These are phyloP conservation scores for Phascolomyces articulosus DNA, from an alignment of 371 early-diverging fungal species.

Conservation along the genomic window DNA sequence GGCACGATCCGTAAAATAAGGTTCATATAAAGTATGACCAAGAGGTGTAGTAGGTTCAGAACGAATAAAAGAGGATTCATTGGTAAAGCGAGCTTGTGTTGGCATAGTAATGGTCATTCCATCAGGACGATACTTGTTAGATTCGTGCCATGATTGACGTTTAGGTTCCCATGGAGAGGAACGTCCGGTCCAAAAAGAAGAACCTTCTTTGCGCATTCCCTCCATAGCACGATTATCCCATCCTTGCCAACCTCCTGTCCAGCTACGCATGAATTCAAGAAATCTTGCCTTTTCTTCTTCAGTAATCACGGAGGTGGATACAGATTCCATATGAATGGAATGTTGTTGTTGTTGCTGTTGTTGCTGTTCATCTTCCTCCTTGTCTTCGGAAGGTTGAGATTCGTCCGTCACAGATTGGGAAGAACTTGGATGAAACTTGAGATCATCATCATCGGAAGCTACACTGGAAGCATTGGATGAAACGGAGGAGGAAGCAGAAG, in stretches of 20 bases:
- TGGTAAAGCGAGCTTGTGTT: neutral
- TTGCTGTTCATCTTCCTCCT: slow-evolving; percentile 1
- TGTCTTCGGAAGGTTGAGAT: slow-evolving; percentile 11
- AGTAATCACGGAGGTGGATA: slow-evolving; percentile 22
- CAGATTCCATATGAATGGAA: neutral
- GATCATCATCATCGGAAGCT: slow-evolving; percentile 8
- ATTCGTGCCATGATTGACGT: slow-evolving; percentile 7
- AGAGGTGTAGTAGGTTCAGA: slow-evolving; percentile 14
- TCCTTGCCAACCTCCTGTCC: slow-evolving; percentile 48
- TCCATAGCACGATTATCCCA: slow-evolving; percentile 22
- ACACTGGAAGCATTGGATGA: slow-evolving; percentile 10
- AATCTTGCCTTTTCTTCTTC: slow-evolving; percentile 49
- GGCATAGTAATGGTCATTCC: slow-evolving; percentile 8
- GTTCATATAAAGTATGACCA: neutral
- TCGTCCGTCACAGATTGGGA: slow-evolving; percentile 3
- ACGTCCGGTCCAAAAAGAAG: slow-evolving; percentile 41
- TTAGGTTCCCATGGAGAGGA: slow-evolving; percentile 35
- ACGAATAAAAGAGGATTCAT: slow-evolving; percentile 1
- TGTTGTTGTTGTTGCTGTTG: neutral
- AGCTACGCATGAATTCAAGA: slow-evolving; percentile 45
- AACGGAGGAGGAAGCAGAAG: neutral
- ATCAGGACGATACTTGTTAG: neutral
- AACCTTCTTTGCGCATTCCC: slow-evolving; percentile 18
- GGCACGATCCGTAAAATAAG: slow-evolving; percentile 1
- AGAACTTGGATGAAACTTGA: neutral